Evolutionary conservation across 331 rosid genomes (phyloP).

Genomic region (Rhamnella rubrinervis): DNA sequence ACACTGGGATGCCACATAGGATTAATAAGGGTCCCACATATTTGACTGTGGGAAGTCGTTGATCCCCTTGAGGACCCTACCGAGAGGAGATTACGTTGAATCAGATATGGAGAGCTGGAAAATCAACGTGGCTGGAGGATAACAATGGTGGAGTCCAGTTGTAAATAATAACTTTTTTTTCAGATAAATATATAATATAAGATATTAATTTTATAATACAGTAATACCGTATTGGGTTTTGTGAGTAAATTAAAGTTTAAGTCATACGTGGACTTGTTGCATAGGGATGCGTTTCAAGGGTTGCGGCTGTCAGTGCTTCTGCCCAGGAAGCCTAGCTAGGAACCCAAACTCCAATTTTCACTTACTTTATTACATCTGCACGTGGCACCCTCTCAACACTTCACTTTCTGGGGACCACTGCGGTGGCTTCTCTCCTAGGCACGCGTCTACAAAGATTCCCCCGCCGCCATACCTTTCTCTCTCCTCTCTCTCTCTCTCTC

Average conservation of each 20-base stretch:
- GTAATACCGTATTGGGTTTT: background rate
- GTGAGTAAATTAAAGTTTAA: background rate
- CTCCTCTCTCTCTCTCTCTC: constrained; percentile 12
- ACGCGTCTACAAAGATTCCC: constrained; percentile 83
- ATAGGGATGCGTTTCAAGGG: constrained; percentile 26
- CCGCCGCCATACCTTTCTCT: constrained; percentile 79
- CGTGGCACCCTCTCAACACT: constrained; percentile 45
- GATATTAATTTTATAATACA: too few relatives aligned
- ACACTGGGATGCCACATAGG: constrained; percentile 5
- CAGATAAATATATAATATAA: background rate
- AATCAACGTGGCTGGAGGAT: constrained; percentile 21
- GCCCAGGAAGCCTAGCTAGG: constrained; percentile 23
- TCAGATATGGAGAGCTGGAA: background rate
- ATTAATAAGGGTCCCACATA: background rate
- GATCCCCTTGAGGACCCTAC: background rate
- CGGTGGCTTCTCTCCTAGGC: constrained; percentile 45
- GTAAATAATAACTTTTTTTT: constrained; percentile 3
- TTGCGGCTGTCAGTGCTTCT: constrained; percentile 58
- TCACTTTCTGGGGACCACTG: constrained; percentile 47
- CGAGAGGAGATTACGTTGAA: constrained; percentile 2
- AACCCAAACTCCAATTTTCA: background rate
- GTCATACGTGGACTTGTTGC: constrained; percentile 12
- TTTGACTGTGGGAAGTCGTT: constrained; percentile 4
- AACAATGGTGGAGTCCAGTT: constrained; percentile 50
- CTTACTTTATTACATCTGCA: background rate